phyloP scores from a whole-genome alignment of 352 stramenopile species.

The Phytopythium cucurbitacearum region DNA sequence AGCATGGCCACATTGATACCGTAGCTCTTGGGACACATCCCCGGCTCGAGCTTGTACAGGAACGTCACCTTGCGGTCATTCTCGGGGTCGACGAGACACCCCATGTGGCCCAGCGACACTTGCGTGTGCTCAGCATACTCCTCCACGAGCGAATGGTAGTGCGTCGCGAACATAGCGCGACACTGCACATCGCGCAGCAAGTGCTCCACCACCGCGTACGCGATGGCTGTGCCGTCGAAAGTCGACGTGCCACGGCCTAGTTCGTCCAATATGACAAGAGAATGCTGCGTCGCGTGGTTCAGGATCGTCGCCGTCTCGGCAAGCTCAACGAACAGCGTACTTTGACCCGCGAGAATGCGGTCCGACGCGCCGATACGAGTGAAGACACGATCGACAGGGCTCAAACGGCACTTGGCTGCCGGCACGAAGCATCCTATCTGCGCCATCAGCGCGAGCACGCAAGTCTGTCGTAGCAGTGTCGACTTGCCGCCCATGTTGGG shows the following conservation, averaged over 20 bases:
- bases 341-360: constrained; percentile 97
- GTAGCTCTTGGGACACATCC: constrained; percentile 98
- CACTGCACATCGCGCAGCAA: constrained; percentile 86
- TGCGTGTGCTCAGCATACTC: constrained; percentile 62
- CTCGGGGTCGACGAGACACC: constrained; percentile 70
- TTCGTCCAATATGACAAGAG: constrained; percentile 98
- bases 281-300: constrained; percentile 92
- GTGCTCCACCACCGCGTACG: constrained; percentile 95
- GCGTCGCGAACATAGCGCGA: constrained; percentile 97
- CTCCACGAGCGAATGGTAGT: constrained; percentile 96
- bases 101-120: constrained; percentile 79
- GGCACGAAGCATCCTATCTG: constrained; percentile 99
- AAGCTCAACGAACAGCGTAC: constrained; percentile 99
- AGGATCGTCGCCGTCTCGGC: constrained; percentile 98
- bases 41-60: constrained; percentile 97
- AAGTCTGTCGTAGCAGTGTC: constrained; percentile 98
- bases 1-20: constrained; percentile 99
- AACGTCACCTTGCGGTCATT: constrained; percentile 97
- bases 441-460: constrained; percentile 96
- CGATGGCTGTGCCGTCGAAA: constrained; percentile 98
- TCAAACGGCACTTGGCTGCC: constrained; percentile 91
- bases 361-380: constrained; percentile 99
- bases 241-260: constrained; percentile 98
- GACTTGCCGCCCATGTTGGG: constrained; percentile 99
- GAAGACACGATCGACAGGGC: constrained; percentile 98